Evolutionary conservation across 371 early-diverging fungal genomes (phyloP).

Genomic region (Dichotomocladium elegans): DNA sequence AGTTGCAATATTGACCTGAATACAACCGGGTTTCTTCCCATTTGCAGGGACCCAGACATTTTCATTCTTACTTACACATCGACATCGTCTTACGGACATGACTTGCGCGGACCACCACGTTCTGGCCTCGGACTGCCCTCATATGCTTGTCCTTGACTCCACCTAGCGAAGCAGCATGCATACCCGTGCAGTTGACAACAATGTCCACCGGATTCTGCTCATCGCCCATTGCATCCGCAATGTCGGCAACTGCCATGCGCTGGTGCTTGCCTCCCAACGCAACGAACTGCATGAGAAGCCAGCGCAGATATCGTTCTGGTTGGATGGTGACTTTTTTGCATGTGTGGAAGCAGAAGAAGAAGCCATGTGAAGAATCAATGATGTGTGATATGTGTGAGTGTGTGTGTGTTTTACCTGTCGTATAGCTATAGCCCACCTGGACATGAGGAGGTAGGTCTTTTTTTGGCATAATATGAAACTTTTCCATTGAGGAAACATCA

Average conservation of each 20-base stretch:
- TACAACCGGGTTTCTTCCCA: background rate
- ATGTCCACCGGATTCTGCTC: slow-evolving; percentile 26
- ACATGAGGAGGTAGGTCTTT: slow-evolving; percentile 12
- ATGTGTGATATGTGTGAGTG: background rate
- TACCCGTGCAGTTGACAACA: slow-evolving; percentile 71
- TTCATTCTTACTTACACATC: slow-evolving; percentile 10
- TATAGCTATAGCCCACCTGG: slow-evolving; percentile 45
- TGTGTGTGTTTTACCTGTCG: slow-evolving; percentile 32
- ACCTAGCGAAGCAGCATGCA: slow-evolving; percentile 50
- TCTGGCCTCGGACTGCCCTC: slow-evolving; percentile 68
- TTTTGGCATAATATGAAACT: too few species aligned
- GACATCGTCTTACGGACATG: slow-evolving; percentile 54
- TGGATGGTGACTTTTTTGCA: slow-evolving; percentile 38
- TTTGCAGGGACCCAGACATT: background rate
- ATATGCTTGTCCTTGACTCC: slow-evolving; percentile 59
- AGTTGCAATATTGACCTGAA: background rate
- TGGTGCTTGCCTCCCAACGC: slow-evolving; percentile 51
- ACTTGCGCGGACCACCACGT: slow-evolving; percentile 58
- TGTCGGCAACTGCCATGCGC: slow-evolving; percentile 8
- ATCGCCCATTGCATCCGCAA: slow-evolving; percentile 37
- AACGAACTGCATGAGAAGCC: slow-evolving; percentile 53
- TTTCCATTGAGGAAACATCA: background rate
- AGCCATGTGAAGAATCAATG: background rate
- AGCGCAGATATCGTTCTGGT: slow-evolving; percentile 56
- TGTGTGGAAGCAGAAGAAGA: too few species aligned